A percentile compares a stretch with the other conserved stretches of the same genome.
Conservation (phyloP, 768 basidiomycete genomes). For the Kwoniella dejecticola region DNA sequence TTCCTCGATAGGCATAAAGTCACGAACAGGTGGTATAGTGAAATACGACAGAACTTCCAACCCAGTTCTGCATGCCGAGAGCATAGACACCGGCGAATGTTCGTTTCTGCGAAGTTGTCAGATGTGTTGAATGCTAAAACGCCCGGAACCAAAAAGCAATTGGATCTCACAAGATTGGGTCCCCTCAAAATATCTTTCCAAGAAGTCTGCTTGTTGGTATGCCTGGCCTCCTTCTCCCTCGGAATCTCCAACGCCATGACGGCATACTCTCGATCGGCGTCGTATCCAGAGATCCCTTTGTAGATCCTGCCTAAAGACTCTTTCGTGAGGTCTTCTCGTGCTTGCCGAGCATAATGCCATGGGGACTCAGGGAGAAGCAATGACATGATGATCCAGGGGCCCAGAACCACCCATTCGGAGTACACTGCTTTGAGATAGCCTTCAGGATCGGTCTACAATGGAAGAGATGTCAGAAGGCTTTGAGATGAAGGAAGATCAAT, state of each 20-base stretch:
- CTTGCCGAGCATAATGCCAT: conserved; percentile 26
- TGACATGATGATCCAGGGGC: conserved; percentile 11
- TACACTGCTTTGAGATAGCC: conserved; percentile 10
- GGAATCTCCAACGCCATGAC: conserved; percentile 13
- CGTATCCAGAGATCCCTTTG: conserved; percentile 31
- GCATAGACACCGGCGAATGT: conserved; percentile 10
- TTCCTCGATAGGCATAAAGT: too few species aligned
- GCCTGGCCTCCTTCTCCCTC: conserved; percentile 12
- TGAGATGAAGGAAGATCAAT: too few species aligned
- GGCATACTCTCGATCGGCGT: conserved; percentile 30
- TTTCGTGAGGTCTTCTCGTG: conserved; percentile 27
- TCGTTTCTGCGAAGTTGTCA: conserved; percentile 1
- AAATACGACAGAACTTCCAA: conserved; percentile 13
- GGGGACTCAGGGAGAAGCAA: conserved; percentile 27
- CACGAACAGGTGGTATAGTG: conserved; percentile 20
- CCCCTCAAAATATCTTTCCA: conserved; percentile 21
- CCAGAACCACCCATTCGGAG: conserved; percentile 19
- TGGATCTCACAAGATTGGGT: conserved; percentile 9
- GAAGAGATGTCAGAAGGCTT: too few species aligned
- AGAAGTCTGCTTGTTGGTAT: conserved; percentile 8
- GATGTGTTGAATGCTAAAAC: too few species aligned
- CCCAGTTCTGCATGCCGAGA: conserved; percentile 16
- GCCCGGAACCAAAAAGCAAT: too few species aligned
- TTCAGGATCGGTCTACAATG: not conserved
- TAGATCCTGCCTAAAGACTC: conserved; percentile 14